phyloP scores from a whole-genome alignment of 345 rosid genomes.

The Sisymbrium altissimum region DNA sequence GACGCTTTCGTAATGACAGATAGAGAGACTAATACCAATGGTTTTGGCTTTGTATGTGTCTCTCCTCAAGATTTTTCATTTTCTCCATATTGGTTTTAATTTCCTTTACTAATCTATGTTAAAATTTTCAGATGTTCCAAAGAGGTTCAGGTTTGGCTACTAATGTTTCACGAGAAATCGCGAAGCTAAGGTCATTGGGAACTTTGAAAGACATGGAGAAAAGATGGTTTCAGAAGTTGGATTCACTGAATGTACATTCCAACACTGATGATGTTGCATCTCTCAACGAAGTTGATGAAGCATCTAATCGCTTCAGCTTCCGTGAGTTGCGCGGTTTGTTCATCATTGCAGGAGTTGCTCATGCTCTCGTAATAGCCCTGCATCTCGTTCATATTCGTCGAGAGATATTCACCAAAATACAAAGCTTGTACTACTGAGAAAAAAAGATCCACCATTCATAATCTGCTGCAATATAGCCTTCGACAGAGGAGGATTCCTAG shows the following conservation, averaged over 20 bases:
- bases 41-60: constrained; percentile 30
- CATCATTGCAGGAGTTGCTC: constrained; percentile 24
- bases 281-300: background rate
- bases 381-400: constrained; percentile 13
- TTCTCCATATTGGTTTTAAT: background rate
- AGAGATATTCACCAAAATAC: constrained; percentile 16
- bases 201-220: constrained; percentile 23
- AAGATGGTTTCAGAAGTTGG: constrained; percentile 28
- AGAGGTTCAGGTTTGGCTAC: constrained; percentile 24
- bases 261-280: constrained; percentile 1
- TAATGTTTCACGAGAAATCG: constrained; percentile 24
- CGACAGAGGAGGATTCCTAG: background rate
- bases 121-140: constrained; percentile 16
- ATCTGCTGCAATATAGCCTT: background rate
- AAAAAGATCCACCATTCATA: background rate
- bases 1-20: constrained; percentile 8
- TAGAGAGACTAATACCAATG: constrained; percentile 13
- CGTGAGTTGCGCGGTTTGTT: constrained; percentile 26
- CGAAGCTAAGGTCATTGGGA: constrained; percentile 20
- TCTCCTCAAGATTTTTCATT: background rate
- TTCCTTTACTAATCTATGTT: background rate
- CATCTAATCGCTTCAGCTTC: constrained; percentile 3
- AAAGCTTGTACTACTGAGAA: background rate
- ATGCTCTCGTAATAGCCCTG: constrained; percentile 7
- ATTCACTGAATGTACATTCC: background rate